Conservation (phyloP, 1,139 yeast genomes). For the Pichia sp. region DNA sequence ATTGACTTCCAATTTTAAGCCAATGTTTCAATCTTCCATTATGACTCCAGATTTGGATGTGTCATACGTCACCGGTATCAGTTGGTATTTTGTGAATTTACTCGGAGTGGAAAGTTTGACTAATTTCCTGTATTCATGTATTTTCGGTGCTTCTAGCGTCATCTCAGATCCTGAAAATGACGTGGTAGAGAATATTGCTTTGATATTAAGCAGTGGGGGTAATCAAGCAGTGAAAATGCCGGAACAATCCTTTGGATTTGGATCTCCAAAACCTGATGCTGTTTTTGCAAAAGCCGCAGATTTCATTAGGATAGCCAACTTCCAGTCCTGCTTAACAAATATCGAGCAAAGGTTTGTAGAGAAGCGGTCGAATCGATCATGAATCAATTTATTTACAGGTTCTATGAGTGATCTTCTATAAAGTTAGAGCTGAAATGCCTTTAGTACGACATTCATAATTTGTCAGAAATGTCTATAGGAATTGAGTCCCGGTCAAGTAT, state of each 20-base stretch:
- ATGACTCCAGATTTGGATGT: constrained; percentile 81
- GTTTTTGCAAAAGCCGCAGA: constrained; percentile 69
- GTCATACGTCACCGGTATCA: constrained; percentile 89
- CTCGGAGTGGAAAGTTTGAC: constrained; percentile 73
- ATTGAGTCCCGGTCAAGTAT: no score
- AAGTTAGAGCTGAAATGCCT: no score
- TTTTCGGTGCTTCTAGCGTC: constrained; percentile 2
- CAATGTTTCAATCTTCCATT: constrained; percentile 87
- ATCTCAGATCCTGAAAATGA: constrained; percentile 6
- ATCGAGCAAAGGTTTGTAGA: constrained; percentile 32
- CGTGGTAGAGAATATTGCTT: constrained; percentile 5
- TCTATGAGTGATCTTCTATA: no score
- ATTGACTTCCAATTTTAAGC: constrained; percentile 78
- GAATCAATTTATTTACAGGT: no score
- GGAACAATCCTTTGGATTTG: constrained; percentile 22
- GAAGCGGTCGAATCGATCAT: no score
- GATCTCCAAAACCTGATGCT: constrained; percentile 53
- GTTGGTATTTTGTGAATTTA: constrained; percentile 95
- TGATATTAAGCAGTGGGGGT: constrained; percentile 10
- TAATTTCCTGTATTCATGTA: not conserved
- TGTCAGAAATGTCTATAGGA: constrained; percentile 6
- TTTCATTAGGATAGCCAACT: constrained; percentile 27
- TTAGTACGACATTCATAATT: no score
- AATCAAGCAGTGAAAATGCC: constrained; percentile 34
- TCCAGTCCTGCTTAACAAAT: constrained; percentile 40